phyloP scores from a whole-genome alignment of 2,329 filamentous ascomycete genomes.

The Penicillium crustosum region DNA sequence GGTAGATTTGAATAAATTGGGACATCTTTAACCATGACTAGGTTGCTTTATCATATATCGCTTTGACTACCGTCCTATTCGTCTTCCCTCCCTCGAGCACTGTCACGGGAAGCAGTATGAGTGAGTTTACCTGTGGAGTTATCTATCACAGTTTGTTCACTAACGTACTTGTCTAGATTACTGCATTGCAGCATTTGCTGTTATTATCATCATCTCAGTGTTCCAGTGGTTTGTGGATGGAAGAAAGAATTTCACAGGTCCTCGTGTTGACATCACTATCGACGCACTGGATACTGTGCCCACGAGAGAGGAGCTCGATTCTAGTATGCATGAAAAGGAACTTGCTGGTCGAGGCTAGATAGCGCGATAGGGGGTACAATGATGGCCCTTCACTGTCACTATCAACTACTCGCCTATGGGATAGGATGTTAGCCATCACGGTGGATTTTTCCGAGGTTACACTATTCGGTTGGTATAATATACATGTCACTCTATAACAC shows the following conservation, averaged over 20 bases:
- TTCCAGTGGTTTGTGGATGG: conserved; percentile 62
- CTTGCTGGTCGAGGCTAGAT: neutral
- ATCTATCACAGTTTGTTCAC: neutral
- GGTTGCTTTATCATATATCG: conserved; percentile 60
- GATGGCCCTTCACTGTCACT: too few species aligned
- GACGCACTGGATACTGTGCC: conserved; percentile 14
- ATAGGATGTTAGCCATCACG: neutral
- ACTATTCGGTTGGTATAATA: neutral
- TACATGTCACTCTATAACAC: too few species aligned
- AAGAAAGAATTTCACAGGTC: conserved; percentile 59
- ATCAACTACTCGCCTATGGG: neutral
- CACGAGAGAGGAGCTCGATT: conserved; percentile 3
- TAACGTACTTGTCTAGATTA: conserved; percentile 29
- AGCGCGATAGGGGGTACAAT: neutral
- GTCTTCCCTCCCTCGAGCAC: conserved; percentile 68
- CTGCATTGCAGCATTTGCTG: conserved; percentile 54
- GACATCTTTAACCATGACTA: conserved; percentile 29
- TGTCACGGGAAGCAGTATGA: conserved; percentile 68
- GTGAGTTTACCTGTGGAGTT: conserved; percentile 38
- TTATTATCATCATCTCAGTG: conserved; percentile 57
- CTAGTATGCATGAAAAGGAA: conserved; percentile 9
- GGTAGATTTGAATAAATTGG: neutral
- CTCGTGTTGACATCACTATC: conserved; percentile 42
- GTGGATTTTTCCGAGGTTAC: too few species aligned
- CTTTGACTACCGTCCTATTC: conserved; percentile 70